A percentile compares a stretch with the other conserved stretches of the same genome.
These are phyloP conservation scores for Panus rudis DNA, from an alignment of 768 basidiomycete genomes.

Conservation along the genomic window DNA sequence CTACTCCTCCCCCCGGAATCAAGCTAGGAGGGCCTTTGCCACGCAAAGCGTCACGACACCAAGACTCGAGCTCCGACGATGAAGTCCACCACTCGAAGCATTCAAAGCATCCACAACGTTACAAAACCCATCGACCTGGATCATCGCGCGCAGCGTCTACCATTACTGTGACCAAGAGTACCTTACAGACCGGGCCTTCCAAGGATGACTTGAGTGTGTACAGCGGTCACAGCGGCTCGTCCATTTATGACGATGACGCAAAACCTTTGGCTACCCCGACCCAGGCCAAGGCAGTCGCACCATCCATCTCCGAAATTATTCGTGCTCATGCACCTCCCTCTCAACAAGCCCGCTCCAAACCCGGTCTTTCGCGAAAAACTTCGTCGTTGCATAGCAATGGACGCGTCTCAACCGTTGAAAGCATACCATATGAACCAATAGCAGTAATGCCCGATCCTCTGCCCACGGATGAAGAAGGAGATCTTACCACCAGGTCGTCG, in stretches of 20 bases:
- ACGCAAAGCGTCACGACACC: slow-evolving; percentile 24
- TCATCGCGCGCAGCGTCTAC: slow-evolving; percentile 10
- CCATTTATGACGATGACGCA: slow-evolving; percentile 1
- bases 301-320: slow-evolving; percentile 87
- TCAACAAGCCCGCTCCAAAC: slow-evolving; percentile 41
- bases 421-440: slow-evolving; percentile 45
- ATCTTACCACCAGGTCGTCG: slow-evolving; percentile 71
- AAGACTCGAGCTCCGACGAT: slow-evolving; percentile 53
- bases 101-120: slow-evolving; percentile 1
- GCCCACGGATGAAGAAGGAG: slow-evolving; percentile 50
- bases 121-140: slow-evolving; percentile 1
- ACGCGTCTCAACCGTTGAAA: slow-evolving; percentile 2
- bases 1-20: slow-evolving; percentile 76
- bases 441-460: slow-evolving; percentile 38
- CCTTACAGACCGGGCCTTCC: slow-evolving; percentile 2
- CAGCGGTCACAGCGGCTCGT: slow-evolving; percentile 1
- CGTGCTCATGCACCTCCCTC: slow-evolving; percentile 62
- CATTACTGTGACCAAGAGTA: slow-evolving; percentile 7
- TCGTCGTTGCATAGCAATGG: slow-evolving; percentile 28
- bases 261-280: slow-evolving; percentile 8
- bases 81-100: slow-evolving; percentile 23
- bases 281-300: slow-evolving; percentile 45
- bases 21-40: slow-evolving; percentile 44
- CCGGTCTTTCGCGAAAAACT: slow-evolving; percentile 39
- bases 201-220: neutral